These are phyloP conservation scores for Echria macrotheca DNA, from an alignment of 495 filamentous ascomycete genomes.

Conservation along the genomic window DNA sequence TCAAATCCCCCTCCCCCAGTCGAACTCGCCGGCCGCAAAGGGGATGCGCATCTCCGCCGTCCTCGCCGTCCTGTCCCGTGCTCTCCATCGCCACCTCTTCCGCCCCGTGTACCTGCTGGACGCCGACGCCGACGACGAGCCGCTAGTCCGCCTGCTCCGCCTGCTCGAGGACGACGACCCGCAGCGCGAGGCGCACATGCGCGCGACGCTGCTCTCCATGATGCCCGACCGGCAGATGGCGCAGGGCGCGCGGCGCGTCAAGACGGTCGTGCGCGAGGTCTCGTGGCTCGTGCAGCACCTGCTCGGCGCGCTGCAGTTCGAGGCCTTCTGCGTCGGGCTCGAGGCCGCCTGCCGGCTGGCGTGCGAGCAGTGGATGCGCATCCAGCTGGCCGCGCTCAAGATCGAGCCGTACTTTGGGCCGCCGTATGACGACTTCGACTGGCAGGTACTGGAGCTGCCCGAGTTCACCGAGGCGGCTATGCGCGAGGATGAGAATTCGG, in stretches of 20 bases:
- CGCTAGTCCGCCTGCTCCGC: slow-evolving; percentile 29
- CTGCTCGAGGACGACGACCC: slow-evolving; percentile 31
- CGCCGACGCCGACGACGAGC: slow-evolving; percentile 25
- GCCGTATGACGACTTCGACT: slow-evolving; percentile 37
- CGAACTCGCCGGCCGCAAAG: slow-evolving; percentile 33
- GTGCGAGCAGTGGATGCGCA: slow-evolving; percentile 33
- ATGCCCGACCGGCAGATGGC: slow-evolving; percentile 29
- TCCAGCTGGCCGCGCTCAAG: slow-evolving; percentile 31
- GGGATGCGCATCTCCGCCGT: slow-evolving; percentile 36
- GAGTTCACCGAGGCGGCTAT: slow-evolving; percentile 24
- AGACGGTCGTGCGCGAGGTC: slow-evolving; percentile 33
- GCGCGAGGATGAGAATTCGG: slow-evolving; percentile 7
- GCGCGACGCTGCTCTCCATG: slow-evolving; percentile 24
- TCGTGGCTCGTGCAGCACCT: slow-evolving; percentile 35
- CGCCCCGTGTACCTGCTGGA: slow-evolving; percentile 33
- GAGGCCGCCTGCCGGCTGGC: slow-evolving; percentile 29
- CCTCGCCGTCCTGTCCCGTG: slow-evolving; percentile 31
- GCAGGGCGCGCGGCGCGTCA: slow-evolving; percentile 26
- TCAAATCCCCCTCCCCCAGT: slow-evolving; percentile 30
- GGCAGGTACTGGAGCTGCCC: slow-evolving; percentile 33
- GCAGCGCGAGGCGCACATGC: slow-evolving; percentile 27
- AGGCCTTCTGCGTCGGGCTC: slow-evolving; percentile 29
- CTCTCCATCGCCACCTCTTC: slow-evolving; percentile 32
- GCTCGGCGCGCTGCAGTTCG: slow-evolving; percentile 28
- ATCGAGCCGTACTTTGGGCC: slow-evolving; percentile 37